phyloP scores from a whole-genome alignment of 2,329 filamentous ascomycete genomes.

The Metarhizium humberi region DNA sequence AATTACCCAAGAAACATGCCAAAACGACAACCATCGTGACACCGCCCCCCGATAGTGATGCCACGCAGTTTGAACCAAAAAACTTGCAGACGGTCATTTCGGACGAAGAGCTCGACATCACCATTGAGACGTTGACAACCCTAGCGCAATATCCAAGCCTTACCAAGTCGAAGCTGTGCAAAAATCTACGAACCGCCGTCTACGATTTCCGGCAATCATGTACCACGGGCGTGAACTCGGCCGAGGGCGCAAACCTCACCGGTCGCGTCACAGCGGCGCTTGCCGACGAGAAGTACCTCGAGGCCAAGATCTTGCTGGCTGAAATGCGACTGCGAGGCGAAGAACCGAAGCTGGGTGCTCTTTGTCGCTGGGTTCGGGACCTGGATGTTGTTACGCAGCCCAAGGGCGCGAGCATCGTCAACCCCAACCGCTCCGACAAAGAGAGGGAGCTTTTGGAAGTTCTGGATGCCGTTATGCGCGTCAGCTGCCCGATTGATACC shows the following conservation, averaged over 20 bases:
- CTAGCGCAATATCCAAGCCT: constrained; percentile 49
- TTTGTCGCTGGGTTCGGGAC: constrained; percentile 65
- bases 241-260: constrained; percentile 52
- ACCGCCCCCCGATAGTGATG: constrained; percentile 25
- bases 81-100: constrained; percentile 46
- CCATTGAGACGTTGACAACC: constrained; percentile 52
- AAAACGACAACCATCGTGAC: constrained; percentile 26
- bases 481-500: constrained; percentile 50
- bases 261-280: constrained; percentile 57
- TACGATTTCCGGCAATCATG: constrained; percentile 62
- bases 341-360: constrained; percentile 55
- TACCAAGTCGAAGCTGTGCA: constrained; percentile 61
- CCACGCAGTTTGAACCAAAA: constrained; percentile 29
- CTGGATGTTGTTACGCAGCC: constrained; percentile 56
- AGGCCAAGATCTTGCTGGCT: constrained; percentile 55
- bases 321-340: constrained; percentile 62
- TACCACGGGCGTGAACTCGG: constrained; percentile 54
- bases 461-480: constrained; percentile 54
- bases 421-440: constrained; percentile 27
- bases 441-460: constrained; percentile 50
- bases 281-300: constrained; percentile 53
- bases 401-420: constrained; percentile 24
- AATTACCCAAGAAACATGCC: constrained; percentile 25
- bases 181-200: constrained; percentile 55
- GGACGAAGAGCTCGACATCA: constrained; percentile 56